Base-by-base conservation (phyloP, 805 yeast genomes). In the Starmerella sp. region DNA sequence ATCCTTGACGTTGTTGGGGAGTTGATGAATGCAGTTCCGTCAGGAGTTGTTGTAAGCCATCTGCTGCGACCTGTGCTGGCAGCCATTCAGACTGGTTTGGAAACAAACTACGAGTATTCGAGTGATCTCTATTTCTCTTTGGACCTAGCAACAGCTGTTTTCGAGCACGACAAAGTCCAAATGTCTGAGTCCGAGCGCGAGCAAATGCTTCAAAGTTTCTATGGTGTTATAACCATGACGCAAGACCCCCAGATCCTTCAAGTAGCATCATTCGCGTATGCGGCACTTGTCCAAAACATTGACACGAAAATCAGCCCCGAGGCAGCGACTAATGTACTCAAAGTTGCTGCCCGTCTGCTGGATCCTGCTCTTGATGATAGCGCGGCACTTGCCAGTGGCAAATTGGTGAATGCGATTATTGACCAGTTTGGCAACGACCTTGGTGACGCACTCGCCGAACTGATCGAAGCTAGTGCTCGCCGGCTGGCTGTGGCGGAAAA, bases 331-430 rank as follows among this genome's bases (percentile, higher is more conserved):
- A 71, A 75, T 2, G 73, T 86, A n/a, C 70, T 93, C 15, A 73
- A 76, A 35, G 78, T 84, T 13, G 81, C 84, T 2, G 78, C 86
- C 3, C 81, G 81, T 63, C 78, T 88, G 52, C 74, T 91, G 35
- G 79, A 85, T 1, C 86, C 95, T 0, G 74, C 75, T 7, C 72
- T 86, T 54, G 77, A 84, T 14, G 97, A 89, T 61, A 78, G 84
- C 45, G 96, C 95, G 0, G 90, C 95, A 0, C 75, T 82, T 69
- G 83, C 85, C 55, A 78, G 86, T 45, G 97, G 91, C 11, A 81
- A 63, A 7, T 76, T 86, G 28, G 81, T 85, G 2, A 73, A 78
- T 10, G 76, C 83, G 0, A 72, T 84, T 36, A 73, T 86, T 38
- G 77, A 78, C 17, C 77, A 77, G 56, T 82, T 77, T 59, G 72